Percentiles rank a stretch among this genome's conserved stretches.
These are phyloP conservation scores for Exophiala alcalophila DNA, from an alignment of 2,329 filamentous ascomycete species.

Conservation along the genomic window DNA sequence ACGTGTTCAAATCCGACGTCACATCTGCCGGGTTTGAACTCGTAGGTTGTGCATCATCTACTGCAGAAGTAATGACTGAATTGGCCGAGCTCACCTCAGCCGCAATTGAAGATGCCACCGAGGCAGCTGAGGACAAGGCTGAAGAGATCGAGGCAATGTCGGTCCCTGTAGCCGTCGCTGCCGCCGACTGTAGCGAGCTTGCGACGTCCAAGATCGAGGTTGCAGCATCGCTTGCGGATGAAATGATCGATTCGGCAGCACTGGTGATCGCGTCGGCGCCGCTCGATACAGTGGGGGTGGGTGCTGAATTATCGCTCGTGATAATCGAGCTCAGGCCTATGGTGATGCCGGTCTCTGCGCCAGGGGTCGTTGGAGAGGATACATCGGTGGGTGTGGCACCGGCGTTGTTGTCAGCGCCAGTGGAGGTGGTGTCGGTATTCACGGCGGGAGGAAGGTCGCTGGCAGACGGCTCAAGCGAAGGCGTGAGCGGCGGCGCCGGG, in stretches of 20 bases:
- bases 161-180: constrained; percentile 16
- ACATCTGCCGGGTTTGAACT: constrained; percentile 9
- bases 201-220: constrained; percentile 23
- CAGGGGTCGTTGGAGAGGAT: constrained; percentile 5
- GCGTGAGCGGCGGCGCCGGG: no score
- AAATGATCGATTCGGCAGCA: constrained; percentile 14
- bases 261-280: constrained; percentile 6
- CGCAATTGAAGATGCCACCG: constrained; percentile 20
- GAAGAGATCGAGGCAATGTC: constrained; percentile 23
- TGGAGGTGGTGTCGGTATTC: constrained; percentile 16
- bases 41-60: constrained; percentile 5
- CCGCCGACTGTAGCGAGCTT: constrained; percentile 22
- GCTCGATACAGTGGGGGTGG: constrained; percentile 21
- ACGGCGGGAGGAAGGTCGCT: constrained; percentile 3
- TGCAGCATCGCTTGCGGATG: constrained; percentile 21
- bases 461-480: constrained; percentile 11
- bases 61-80: constrained; percentile 15
- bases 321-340: constrained; percentile 19
- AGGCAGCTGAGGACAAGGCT: constrained; percentile 22
- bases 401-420: constrained; percentile 18
- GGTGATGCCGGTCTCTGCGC: constrained; percentile 13
- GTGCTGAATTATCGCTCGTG: constrained; percentile 10
- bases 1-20: constrained; percentile 7
- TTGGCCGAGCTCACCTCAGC: constrained; percentile 21
- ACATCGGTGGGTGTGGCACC: constrained; percentile 9